These are phyloP conservation scores for Aeschynomene evenia DNA, from an alignment of 306 rosid species.

Conservation along the genomic window DNA sequence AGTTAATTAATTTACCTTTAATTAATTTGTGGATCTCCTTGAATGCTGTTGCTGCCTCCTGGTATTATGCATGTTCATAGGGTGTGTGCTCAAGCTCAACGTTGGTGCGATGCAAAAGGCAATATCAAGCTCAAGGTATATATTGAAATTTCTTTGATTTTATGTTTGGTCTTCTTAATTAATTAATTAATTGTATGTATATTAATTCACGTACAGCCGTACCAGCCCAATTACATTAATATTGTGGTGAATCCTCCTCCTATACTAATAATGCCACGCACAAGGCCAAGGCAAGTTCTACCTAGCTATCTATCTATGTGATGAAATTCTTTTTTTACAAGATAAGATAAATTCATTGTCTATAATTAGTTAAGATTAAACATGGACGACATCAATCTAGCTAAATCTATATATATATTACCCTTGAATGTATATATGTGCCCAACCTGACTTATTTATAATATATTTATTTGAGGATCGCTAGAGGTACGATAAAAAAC, in stretches of 20 bases:
- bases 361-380: too few relatives aligned
- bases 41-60: too few relatives aligned
- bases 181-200: not conserved
- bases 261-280: too few relatives aligned
- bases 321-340: too few relatives aligned
- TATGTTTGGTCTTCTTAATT: too few relatives aligned
- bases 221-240: not conserved
- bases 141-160: not conserved
- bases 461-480: not conserved
- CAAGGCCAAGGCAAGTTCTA: conserved; percentile 5
- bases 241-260: not conserved
- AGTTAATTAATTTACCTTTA: too few relatives aligned
- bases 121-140: not conserved
- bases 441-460: not conserved
- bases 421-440: not conserved
- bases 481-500: not conserved
- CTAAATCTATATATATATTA: too few relatives aligned
- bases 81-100: not conserved
- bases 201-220: not conserved
- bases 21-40: too few relatives aligned
- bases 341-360: too few relatives aligned
- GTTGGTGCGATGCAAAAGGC: conserved; percentile 10
- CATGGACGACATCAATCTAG: too few relatives aligned
- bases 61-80: conserved; percentile 22
- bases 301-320: not conserved